Evolutionary conservation across 1,139 yeast genomes (phyloP), one percentile per base, ranked within the genome.

Genomic region (Nakaseomyces nivariensis): DNA sequence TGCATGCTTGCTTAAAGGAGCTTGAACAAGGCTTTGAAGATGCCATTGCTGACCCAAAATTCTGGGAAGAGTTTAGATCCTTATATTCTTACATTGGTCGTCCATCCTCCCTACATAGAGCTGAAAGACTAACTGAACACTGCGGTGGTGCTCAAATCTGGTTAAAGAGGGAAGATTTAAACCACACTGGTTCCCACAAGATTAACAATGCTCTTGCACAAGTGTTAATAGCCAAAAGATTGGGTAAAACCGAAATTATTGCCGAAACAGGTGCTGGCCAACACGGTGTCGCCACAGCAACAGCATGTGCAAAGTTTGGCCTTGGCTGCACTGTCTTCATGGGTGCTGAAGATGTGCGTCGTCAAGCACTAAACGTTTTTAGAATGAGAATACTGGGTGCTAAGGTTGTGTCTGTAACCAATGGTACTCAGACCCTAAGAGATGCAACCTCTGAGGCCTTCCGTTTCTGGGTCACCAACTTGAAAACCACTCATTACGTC

Each of bases 231-330:
- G 98, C 98, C 37, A 86, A 78, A 68, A 79, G 98, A 68, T 75
- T 94, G 59, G 98, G 98, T 47, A 92, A 92, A 74, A 81, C 74
- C 54, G 82, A 85, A 60, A 80, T 92, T 54, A 92, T 92, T 67
- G 99, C 99, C 44, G 99, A 92, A 73, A 92, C 99, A 44, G 99
- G 99, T 69, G 99, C 99, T 49, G 99, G 99, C 56, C 99, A 92
- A 74, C 99, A 92, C 67, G 99, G 99, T 73, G 99, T 92, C 43
- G 99, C 99, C 45, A 92, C 98, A 52, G 99, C 99, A 32, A 92
- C 98, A 51, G 97, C 96, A 0, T 90, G 96, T 72, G 99, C 99
- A 58, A 94, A 92, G 69, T 92, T 92, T 61, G 98, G 98, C 49
- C 69, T 92, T 70, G 81, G 85, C 66, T 92, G 98, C 74, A 87